Conservation (phyloP, 2,329 filamentous ascomycete species). For the Paracorniculantispora psalliotae region DNA sequence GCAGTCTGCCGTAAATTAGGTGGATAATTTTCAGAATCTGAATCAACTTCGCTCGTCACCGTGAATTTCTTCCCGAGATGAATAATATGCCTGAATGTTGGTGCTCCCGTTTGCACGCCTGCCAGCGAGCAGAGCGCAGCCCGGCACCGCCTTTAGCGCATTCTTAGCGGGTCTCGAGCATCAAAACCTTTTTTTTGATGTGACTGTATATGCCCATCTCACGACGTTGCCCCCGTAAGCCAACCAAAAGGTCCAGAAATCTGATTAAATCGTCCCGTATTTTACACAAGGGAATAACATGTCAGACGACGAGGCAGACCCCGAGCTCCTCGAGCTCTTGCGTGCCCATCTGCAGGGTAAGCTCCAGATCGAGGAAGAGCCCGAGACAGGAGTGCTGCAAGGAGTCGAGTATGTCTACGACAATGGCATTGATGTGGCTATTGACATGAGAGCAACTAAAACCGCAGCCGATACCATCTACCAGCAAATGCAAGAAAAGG, state of each 20-base stretch:
- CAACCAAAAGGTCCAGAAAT: not conserved
- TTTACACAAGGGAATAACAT: conserved; percentile 41
- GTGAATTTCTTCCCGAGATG: not conserved
- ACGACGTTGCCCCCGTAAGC: not conserved
- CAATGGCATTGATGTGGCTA: conserved; percentile 86
- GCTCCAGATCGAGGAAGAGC: conserved; percentile 48
- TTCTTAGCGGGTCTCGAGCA: not conserved
- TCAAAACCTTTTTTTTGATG: conserved; percentile 2
- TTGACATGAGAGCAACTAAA: conserved; percentile 80
- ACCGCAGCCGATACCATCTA: conserved; percentile 75
- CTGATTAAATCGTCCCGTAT: too few relatives aligned
- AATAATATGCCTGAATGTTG: not conserved
- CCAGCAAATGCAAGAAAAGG: conserved; percentile 73
- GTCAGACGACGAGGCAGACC: conserved; percentile 90
- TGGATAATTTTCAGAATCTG: not conserved
- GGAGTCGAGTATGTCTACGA: conserved; percentile 83
- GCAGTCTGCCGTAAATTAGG: not conserved
- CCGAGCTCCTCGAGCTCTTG: conserved; percentile 79
- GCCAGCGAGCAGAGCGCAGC: not conserved
- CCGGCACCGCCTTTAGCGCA: not conserved
- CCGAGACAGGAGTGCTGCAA: conserved; percentile 77
- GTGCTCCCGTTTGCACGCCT: not conserved
- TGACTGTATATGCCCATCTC: not conserved
- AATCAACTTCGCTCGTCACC: not conserved
- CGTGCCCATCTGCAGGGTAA: conserved; percentile 70